These are phyloP conservation scores for Penicillium coprophilum DNA, from an alignment of 495 filamentous ascomycete genomes.

Conservation along the genomic window DNA sequence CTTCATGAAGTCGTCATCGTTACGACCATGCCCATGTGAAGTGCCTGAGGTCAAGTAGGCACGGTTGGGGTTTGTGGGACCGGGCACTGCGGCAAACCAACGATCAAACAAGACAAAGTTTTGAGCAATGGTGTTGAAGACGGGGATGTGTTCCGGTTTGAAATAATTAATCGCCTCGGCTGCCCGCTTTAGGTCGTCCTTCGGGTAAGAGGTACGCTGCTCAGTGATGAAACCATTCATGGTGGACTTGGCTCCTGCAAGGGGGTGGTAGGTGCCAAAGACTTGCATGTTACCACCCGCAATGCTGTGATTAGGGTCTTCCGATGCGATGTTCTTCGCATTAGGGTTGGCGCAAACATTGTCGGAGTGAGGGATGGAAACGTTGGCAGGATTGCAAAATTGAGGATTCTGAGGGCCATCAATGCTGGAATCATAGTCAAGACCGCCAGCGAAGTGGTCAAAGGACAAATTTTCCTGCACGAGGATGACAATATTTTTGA, in stretches of 20 bases:
- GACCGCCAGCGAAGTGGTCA: constrained; percentile 44
- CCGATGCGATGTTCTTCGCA: constrained; percentile 36
- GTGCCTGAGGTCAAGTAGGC: constrained; percentile 51
- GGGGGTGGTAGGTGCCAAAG: constrained; percentile 45
- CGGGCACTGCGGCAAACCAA: constrained; percentile 50
- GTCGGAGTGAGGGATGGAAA: constrained; percentile 31
- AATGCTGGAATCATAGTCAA: constrained; percentile 36
- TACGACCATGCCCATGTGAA: constrained; percentile 48
- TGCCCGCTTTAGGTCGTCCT: constrained; percentile 35
- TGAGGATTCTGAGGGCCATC: constrained; percentile 35
- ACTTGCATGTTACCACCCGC: constrained; percentile 50
- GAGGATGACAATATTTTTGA: constrained; percentile 48
- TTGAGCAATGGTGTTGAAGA: constrained; percentile 45
- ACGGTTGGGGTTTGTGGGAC: constrained; percentile 52
- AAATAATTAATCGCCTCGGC: constrained; percentile 53
- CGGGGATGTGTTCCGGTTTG: constrained; percentile 44
- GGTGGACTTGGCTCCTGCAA: constrained; percentile 21
- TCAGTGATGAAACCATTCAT: constrained; percentile 51
- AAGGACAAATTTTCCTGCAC: constrained; percentile 48
- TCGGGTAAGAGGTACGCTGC: constrained; percentile 38
- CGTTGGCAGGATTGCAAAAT: constrained; percentile 45
- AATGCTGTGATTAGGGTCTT: constrained; percentile 53
- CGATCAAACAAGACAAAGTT: constrained; percentile 52
- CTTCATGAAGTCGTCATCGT: constrained; percentile 43
- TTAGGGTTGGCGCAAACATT: constrained; percentile 38